Evolutionary conservation across 1,284 basidiomycete species (phyloP).

Genomic region (Coniferiporia weirii): DNA sequence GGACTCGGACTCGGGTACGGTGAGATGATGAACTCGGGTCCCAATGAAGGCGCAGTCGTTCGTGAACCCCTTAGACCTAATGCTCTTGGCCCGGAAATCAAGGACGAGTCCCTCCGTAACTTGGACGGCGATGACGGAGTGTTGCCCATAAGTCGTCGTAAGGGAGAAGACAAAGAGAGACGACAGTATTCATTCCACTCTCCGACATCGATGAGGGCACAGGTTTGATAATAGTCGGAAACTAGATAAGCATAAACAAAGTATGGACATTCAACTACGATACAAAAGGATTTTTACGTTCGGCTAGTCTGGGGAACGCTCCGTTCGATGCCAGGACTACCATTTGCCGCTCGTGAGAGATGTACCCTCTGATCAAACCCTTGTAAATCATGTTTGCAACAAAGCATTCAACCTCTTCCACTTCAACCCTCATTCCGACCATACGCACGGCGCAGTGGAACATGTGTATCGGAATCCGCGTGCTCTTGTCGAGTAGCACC

Average conservation of each 20-base stretch:
- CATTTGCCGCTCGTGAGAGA: slow-evolving; percentile 91
- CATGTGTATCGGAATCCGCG: slow-evolving; percentile 71
- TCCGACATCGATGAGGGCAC: too few species aligned
- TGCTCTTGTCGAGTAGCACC: slow-evolving; percentile 65
- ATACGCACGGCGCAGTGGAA: slow-evolving; percentile 70
- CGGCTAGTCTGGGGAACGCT: slow-evolving; percentile 73
- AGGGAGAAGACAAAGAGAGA: background rate
- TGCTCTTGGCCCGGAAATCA: slow-evolving; percentile 10
- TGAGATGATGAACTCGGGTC: slow-evolving; percentile 10
- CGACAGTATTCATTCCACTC: background rate
- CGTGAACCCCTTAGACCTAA: background rate
- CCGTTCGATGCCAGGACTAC: slow-evolving; percentile 82
- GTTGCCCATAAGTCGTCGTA: slow-evolving; percentile 14
- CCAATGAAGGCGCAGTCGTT: slow-evolving; percentile 1
- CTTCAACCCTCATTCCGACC: slow-evolving; percentile 53
- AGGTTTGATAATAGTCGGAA: too few species aligned
- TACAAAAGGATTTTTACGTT: slow-evolving; percentile 51
- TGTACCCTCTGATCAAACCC: slow-evolving; percentile 91
- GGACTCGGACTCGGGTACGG: background rate
- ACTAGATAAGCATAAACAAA: too few species aligned
- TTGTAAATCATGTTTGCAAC: slow-evolving; percentile 93
- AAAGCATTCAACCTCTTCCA: slow-evolving; percentile 90
- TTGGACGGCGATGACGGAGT: slow-evolving; percentile 10
- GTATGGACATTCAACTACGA: background rate
- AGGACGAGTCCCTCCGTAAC: slow-evolving; percentile 10